Conservation (phyloP, 148 eudicot genomes). For the Chenopodium quinoa region DNA sequence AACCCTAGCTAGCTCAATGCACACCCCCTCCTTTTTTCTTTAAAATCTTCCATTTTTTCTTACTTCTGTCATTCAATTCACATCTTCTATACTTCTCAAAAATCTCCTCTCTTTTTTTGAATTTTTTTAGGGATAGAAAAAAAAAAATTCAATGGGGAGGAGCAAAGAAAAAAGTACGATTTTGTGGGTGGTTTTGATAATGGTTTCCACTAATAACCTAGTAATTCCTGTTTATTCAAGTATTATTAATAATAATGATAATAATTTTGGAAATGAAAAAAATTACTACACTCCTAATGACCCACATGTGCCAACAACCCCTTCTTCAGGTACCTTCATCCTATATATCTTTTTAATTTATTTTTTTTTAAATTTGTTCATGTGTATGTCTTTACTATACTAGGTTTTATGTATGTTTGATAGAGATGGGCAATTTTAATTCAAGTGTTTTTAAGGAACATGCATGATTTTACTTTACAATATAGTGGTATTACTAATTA, state of each 20-base stretch:
- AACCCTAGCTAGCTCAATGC: background rate
- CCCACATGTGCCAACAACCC: constrained; percentile 20
- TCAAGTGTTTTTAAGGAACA: background rate
- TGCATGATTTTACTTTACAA: too few relatives aligned
- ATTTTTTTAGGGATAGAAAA: background rate
- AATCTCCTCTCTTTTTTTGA: too few relatives aligned
- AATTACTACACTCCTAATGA: constrained; percentile 28
- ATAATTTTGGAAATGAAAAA: constrained; percentile 14
- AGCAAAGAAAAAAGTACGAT: background rate
- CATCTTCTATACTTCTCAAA: constrained; percentile 2
- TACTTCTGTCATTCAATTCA: constrained; percentile 13
- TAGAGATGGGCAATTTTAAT: background rate
- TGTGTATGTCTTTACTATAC: too few relatives aligned
- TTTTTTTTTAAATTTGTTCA: too few relatives aligned
- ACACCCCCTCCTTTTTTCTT: background rate
- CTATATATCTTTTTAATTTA: too few relatives aligned
- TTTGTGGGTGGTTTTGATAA: constrained; percentile 20
- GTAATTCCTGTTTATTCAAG: constrained; percentile 19
- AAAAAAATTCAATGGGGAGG: constrained; percentile 11
- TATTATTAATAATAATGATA: background rate
- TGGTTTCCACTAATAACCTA: constrained; percentile 23
- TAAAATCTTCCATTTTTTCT: constrained; percentile 8
- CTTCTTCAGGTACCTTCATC: constrained; percentile 21
- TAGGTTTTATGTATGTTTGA: background rate
- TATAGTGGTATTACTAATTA: too few relatives aligned